phyloP scores from a whole-genome alignment of 176 grass and related monocot genomes.

The Stipa capillata region DNA sequence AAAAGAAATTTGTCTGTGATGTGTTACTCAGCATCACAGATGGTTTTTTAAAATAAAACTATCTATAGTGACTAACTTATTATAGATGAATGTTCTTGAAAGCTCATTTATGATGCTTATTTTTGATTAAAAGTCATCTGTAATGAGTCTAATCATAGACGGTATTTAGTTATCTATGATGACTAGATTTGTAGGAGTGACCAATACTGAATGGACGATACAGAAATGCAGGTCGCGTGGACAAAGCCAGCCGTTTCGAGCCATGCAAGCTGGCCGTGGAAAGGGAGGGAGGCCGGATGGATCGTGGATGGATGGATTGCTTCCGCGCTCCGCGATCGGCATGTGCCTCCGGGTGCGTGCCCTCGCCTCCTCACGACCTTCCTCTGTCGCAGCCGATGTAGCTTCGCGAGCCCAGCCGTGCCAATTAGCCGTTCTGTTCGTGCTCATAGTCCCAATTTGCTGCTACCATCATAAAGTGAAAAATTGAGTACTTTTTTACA shows the following conservation, averaged over 20 bases:
- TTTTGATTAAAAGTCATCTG: no score
- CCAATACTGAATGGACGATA: no score
- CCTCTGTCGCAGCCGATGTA: background rate
- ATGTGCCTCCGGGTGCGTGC: conserved; percentile 19
- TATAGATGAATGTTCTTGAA: no score
- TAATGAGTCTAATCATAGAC: no score
- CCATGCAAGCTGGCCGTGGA: conserved; percentile 8
- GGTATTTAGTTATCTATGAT: no score
- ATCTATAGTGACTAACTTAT: no score
- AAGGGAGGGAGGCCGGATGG: background rate
- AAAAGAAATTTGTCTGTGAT: no score
- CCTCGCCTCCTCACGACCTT: background rate
- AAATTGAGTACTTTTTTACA: background rate
- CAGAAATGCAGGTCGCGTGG: background rate
- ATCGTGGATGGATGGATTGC: conserved; percentile 24
- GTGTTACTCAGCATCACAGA: no score
- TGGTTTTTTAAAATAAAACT: no score
- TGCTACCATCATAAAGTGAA: background rate
- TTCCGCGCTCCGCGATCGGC: conserved; percentile 29
- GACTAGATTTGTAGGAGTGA: no score
- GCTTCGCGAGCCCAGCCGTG: background rate
- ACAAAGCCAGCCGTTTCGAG: background rate
- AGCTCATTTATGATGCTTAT: no score
- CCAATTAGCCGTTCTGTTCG: background rate
- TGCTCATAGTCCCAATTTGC: background rate